Conservation (phyloP, 1,284 basidiomycete species). For the Gastroboletus turbinatus region DNA sequence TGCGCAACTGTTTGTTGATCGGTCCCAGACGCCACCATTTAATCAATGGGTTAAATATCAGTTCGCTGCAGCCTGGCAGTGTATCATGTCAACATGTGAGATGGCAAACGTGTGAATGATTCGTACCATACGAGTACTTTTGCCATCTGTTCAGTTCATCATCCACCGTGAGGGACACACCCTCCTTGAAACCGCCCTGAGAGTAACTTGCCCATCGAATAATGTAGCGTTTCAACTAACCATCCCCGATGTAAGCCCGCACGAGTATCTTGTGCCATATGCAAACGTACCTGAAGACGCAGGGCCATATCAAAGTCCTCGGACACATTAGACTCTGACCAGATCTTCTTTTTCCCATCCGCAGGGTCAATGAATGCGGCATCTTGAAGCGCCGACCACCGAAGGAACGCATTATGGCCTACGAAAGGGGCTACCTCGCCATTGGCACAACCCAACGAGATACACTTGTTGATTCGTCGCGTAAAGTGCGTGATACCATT, state of each 20-base stretch:
- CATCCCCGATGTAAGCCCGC: neutral
- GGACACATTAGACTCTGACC: slow-evolving; percentile 83
- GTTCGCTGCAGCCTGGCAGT: slow-evolving; percentile 49
- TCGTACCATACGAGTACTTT: slow-evolving; percentile 86
- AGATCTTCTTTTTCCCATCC: slow-evolving; percentile 67
- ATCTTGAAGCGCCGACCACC: slow-evolving; percentile 84
- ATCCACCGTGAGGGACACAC: slow-evolving; percentile 78
- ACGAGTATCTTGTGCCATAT: neutral
- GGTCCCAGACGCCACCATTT: slow-evolving; percentile 74
- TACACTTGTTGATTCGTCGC: slow-evolving; percentile 72
- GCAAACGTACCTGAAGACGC: slow-evolving; percentile 13
- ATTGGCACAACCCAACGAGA: slow-evolving; percentile 72
- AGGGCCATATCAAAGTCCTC: slow-evolving; percentile 89
- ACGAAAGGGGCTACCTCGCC: slow-evolving; percentile 86
- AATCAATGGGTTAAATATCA: slow-evolving; percentile 76
- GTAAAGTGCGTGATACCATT: slow-evolving; percentile 86
- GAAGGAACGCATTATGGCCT: slow-evolving; percentile 85
- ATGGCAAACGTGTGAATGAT: neutral
- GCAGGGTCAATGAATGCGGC: slow-evolving; percentile 63
- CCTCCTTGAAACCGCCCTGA: slow-evolving; percentile 81
- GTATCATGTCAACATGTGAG: slow-evolving; percentile 15
- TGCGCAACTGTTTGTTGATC: slow-evolving; percentile 72
- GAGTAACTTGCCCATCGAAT: slow-evolving; percentile 86
- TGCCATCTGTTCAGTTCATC: slow-evolving; percentile 86
- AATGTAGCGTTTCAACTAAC: slow-evolving; percentile 60